Evolutionary conservation across 805 yeast genomes (phyloP), one percentile per base, ranked within the genome.

Genomic region (Kuraishia molischiana): DNA sequence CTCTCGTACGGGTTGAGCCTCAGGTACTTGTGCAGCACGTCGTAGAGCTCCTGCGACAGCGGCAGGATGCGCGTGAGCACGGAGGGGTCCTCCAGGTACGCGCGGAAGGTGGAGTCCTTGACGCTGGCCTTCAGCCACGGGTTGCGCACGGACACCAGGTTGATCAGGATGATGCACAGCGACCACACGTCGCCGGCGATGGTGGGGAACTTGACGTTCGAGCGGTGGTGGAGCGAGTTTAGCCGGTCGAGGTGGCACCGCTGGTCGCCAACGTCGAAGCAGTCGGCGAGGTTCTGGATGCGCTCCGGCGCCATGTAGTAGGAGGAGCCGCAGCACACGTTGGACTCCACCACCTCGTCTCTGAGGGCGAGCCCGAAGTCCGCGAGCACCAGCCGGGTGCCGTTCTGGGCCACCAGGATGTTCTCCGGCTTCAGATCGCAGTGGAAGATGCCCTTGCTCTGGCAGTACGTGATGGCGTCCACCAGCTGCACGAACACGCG

Each of bases 381-480:
- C 28, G 94, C 90, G 43, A 79, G 66, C 44, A 69, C 72, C 40
- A 81, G 63, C 39, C 62, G 68, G 38, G 67, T 54, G 41, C 77
- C 85, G 48, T 72, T 66, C 51, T 58, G 57, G 10, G 74, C 68
- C 36, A 87, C 77, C 50, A 92, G 64, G 40, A 92, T 74, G 62
- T 92, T 92, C 57, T 92, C 97, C 4, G 98, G 98, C 63, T 92
- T 92, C 46, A 89, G 75, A 59, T 89, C 97, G 53, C 97, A 84
- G 56, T 89, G 97, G 55, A 79, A 90, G 28, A 90, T 76, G n/a
- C 83, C 80, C 43, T 72, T 74, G 2, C 80, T 67, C 57, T 90
- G 97, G 51, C 94, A 84, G 61, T 79, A 84, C 44, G 76, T 74
- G 38, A 89, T 70, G 3, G 89, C 95, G 44, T 87, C 84, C 32